Conservation (phyloP, 805 yeast species). For the Kregervanrija pseudodelftensis region DNA sequence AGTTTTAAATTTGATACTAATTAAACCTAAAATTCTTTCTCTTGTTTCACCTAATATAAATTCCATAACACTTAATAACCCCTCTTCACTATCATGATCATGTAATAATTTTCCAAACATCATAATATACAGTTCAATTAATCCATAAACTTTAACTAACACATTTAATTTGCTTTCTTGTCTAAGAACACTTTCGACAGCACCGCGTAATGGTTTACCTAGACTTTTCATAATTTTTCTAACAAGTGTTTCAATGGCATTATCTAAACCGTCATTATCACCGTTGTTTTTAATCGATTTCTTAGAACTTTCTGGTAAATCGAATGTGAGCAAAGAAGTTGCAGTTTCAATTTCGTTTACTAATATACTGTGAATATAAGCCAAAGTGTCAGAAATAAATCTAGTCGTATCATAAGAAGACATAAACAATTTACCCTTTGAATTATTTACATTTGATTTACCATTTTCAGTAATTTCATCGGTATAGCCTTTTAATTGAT, state of each 20-base stretch:
- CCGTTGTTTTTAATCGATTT: background rate
- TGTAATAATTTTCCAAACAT: constrained; percentile 50
- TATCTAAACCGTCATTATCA: constrained; percentile 15
- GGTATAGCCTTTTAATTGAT: constrained; percentile 40
- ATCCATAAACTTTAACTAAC: constrained; percentile 51
- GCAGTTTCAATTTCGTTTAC: constrained; percentile 83
- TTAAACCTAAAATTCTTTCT: constrained; percentile 33
- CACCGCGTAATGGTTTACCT: constrained; percentile 51
- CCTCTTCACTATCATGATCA: constrained; percentile 14
- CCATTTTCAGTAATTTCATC: constrained; percentile 9
- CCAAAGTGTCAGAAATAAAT: constrained; percentile 80
- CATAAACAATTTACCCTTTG: constrained; percentile 43
- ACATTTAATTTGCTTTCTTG: constrained; percentile 52
- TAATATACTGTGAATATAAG: constrained; percentile 77
- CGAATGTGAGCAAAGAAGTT: constrained; percentile 47
- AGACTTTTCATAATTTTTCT: constrained; percentile 47
- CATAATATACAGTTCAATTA: constrained; percentile 59
- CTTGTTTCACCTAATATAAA: constrained; percentile 28
- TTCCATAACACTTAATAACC: constrained; percentile 20
- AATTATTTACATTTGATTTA: constrained; percentile 5
- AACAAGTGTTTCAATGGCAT: constrained; percentile 31
- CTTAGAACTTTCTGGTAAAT: constrained; percentile 15
- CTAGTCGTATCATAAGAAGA: constrained; percentile 76
- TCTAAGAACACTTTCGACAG: constrained; percentile 62
- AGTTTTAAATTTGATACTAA: constrained; percentile 33